phyloP scores from a whole-genome alignment of 192 early-diverging fungal genomes.

The Paraglomus occultum region DNA sequence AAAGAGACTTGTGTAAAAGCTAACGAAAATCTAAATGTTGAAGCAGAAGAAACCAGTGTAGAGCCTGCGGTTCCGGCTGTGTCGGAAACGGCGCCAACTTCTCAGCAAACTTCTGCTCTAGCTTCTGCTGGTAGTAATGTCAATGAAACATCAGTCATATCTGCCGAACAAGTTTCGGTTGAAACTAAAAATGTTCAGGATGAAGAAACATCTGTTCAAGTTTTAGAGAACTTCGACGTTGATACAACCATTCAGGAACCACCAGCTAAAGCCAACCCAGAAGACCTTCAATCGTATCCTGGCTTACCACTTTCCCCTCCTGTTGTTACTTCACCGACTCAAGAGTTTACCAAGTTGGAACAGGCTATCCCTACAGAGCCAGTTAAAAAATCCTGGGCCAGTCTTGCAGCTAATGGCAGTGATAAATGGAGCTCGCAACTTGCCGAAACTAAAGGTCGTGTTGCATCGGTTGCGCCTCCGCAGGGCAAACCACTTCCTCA shows the following conservation, averaged over 20 bases:
- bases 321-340: constrained; percentile 6
- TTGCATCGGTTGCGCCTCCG: constrained; percentile 37
- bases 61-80: constrained; percentile 32
- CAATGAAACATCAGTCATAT: no score
- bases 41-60: background rate
- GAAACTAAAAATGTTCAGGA: background rate
- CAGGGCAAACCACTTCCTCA: background rate
- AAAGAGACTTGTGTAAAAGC: background rate
- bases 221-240: constrained; percentile 7
- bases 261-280: constrained; percentile 4
- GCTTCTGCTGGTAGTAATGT: background rate
- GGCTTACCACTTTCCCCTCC: background rate
- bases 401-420: constrained; percentile 57
- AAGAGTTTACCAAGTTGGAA: background rate
- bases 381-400: constrained; percentile 77
- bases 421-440: constrained; percentile 55
- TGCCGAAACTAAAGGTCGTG: constrained; percentile 48
- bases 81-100: background rate
- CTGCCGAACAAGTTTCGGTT: background rate
- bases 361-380: constrained; percentile 28
- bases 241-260: constrained; percentile 26
- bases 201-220: constrained; percentile 18
- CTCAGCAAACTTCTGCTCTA: background rate
- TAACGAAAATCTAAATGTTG: background rate
- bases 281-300: constrained; percentile 19